Percentiles rank a stretch among this genome's conserved stretches.
Conservation (phyloP, 805 yeast species). For the Candida khao-thaluensis region DNA sequence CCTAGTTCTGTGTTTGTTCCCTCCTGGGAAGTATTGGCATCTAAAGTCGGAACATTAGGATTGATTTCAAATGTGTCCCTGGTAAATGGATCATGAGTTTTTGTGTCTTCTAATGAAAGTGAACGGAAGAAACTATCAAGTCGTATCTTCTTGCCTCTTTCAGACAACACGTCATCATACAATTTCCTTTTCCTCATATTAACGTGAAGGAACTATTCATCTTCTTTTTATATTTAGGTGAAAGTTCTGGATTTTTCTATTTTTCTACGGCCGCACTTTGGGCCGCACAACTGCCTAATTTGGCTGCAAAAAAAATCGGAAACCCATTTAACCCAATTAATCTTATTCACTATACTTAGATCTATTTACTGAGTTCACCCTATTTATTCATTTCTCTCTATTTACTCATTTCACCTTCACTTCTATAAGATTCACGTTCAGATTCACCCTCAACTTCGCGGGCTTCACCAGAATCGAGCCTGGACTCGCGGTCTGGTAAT, state of each 20-base stretch:
- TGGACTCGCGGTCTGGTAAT: not conserved
- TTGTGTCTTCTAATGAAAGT: conserved; percentile 18
- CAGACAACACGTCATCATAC: conserved; percentile 12
- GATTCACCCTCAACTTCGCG: no score
- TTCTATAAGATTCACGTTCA: no score
- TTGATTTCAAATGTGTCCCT: conserved; percentile 9
- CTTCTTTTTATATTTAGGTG: no score
- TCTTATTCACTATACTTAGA: no score
- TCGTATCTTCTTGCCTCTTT: conserved; percentile 26
- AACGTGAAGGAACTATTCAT: no score
- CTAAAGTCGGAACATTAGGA: conserved; percentile 3
- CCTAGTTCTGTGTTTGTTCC: conserved; percentile 2
- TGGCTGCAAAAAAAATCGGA: not conserved
- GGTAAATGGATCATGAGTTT: conserved; percentile 5
- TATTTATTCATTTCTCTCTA: no score
- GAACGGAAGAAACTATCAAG: conserved; percentile 29
- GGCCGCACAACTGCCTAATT: no score
- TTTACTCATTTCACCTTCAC: no score
- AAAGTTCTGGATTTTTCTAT: not conserved
- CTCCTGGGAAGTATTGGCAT: not conserved
- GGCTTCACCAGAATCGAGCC: not conserved
- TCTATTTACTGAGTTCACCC: no score
- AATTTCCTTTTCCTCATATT: conserved; percentile 6
- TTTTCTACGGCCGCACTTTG: not conserved
- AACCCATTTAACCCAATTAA: no score